Evolutionary conservation across 1,284 basidiomycete species (phyloP), one percentile per base, ranked within the genome.

Genomic region (Lignosus rhinocerotis): DNA sequence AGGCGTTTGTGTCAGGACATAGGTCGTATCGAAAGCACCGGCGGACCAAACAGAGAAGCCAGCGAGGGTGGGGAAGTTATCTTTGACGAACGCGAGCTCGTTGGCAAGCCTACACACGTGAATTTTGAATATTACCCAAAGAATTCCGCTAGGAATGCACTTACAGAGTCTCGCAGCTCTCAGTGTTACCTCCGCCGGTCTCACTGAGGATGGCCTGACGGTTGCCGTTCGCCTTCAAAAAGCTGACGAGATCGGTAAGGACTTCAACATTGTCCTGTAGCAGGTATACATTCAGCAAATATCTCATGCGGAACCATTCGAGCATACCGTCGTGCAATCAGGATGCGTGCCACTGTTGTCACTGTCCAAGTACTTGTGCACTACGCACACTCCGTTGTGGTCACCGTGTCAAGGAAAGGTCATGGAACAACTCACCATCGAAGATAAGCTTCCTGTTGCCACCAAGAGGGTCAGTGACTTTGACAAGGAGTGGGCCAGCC

Each of bases 301-400:
- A 33, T 32, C 17, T 41, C 30, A 14, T 11, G 10, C 8, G 1
- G 2, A 42, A 19, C 4, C 12, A 54, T n/a, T 34, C 17, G 2
- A 14, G 16, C 66, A 33, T 57, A 72, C 73, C 14, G 79, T 83
- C 44, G 75, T 77, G 62, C 78, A 77, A 60, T 80, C 77, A 11
- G 77, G 63, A 66, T 79, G 76, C 4, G 81, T 84, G 49, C 85
- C 84, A 42, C 78, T 80, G 69, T 83, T 82, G 69, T 85, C 83
- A 53, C 73, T 74, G 69, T 86, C 84, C 60, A 84, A 79, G 70
- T 86, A 86, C 70, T 84, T 80, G 76, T 85, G 83, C 4, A 84
- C 82, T 76, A 17, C 17, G 16, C 10, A 17, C 14, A 11, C 6
- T 17, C 19, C 19, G 19, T 19, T 4, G 17, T 43, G 17, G 19